Base-by-base conservation (phyloP, 768 basidiomycete genomes). In the Fibroporia radiculosa region DNA sequence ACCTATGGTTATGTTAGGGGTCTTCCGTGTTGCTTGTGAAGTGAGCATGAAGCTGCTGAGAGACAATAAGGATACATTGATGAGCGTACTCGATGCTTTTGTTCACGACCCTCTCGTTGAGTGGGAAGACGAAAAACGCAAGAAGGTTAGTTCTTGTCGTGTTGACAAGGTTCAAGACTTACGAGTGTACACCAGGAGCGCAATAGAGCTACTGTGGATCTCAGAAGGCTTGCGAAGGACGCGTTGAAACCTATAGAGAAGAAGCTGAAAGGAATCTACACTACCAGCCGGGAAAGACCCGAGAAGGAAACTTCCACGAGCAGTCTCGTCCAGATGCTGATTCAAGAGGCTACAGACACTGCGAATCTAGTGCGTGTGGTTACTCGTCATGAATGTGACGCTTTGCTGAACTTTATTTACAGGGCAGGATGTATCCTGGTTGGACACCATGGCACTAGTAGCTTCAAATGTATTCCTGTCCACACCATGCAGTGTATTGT, bases 41-140 rank as follows among this genome's bases (percentile, higher is more conserved):
- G 78, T 95, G 47, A 88, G 92, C 2, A 72, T 99, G 70, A 77
- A 84, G 48, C 65, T 96, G 28, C 72, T 99, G 20, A 80, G 92
- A 24, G 79, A 84, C 51, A 93, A 98, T 71, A 87, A 83, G 62
- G 93, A 98, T 59, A 84, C 83, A 32, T 69, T 99, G 44, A 92
- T 93, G 84, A 93, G 82, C 60, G 90, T 98, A 0, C 75, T 99
- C 29, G 95, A 97, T 58, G 90, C 96, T 1, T 98, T 98, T 61
- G 80, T 93, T 24, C 95, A 98, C 55, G 96, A 99, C 62, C 96
- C 96, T 1, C 74, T 99, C 2, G 84, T 93, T 25, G 95, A 98
- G 62, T 98, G 93, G 90, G 85, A 90, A 49, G 83, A 90, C 33
- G 81, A 87, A 60, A 81, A 79, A 49, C 74, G 80, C 12, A 83